A percentile compares a stretch with the other conserved stretches of the same genome.
Conservation (phyloP, 768 basidiomycete species). For the Cystobasidium ongulense region DNA sequence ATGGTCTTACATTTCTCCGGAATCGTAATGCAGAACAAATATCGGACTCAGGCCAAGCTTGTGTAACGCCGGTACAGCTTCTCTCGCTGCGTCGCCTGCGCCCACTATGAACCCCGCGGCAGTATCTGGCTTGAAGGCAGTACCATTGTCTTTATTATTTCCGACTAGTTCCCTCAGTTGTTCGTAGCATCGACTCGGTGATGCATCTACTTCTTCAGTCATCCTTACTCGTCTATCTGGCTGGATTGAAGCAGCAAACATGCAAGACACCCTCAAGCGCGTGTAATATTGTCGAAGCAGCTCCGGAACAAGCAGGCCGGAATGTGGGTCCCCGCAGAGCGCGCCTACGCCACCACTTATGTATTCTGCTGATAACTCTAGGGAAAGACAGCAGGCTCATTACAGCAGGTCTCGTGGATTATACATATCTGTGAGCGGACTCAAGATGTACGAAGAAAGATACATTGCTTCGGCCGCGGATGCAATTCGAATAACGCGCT, state of each 20-base stretch:
- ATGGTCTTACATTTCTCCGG: slow-evolving; percentile 31
- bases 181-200: neutral
- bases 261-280: neutral
- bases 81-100: neutral
- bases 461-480: too few relatives aligned
- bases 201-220: neutral
- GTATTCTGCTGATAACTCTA: too few relatives aligned
- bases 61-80: neutral
- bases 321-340: too few relatives aligned
- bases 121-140: neutral
- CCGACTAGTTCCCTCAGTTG: neutral
- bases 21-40: neutral
- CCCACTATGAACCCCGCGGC: slow-evolving; percentile 17
- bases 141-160: neutral
- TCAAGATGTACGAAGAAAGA: too few relatives aligned
- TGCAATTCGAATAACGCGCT: too few relatives aligned
- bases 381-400: too few relatives aligned
- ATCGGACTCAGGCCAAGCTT: slow-evolving; percentile 12
- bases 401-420: too few relatives aligned
- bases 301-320: too few relatives aligned
- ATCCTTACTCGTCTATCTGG: neutral
- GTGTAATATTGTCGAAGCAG: too few relatives aligned
- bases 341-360: too few relatives aligned
- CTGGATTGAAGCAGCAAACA: too few relatives aligned
- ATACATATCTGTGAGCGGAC: too few relatives aligned